Base-by-base conservation (phyloP, 352 stramenopile species). In the Phytopythium kandeliae region DNA sequence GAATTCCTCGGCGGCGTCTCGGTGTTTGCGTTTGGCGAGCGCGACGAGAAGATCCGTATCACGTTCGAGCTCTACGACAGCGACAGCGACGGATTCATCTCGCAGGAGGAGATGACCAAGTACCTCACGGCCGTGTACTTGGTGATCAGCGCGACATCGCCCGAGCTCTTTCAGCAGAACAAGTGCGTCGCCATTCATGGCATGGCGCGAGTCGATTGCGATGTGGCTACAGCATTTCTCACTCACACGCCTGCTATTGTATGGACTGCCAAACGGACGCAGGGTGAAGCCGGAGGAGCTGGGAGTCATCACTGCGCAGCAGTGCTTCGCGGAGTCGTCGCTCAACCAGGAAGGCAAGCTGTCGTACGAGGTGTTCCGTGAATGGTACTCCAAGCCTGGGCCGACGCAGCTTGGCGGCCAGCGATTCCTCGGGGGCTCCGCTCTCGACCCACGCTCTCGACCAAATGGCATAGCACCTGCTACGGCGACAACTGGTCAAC, bases 1-100 rank as follows among this genome's bases (percentile, higher is more conserved):
- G 81, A 89, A 45, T 94, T 96, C 41, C 60, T 95, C 1, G 80
- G 78, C 11, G 86, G 85, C 16, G 60, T 96, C 6, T 92, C 82
- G 7, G 78, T 95, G 31, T 89, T 96, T 43, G 78, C 76, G 4
- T 80, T 67, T 22, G 86, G 86, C 22, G 79, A 92, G 21, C 77
- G 78, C 15, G 80, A 93, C 34, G 80, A 96, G 51, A 94, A 94
- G 58, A 89, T 95, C 45, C 72, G 67, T 4, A 62, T 83, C 17
- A 90, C 74, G 21, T 96, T 96, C 58, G 79, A 93, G 42, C 68
- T 96, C 11, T 96, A 90, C 58, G 87, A 96, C 28, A 61, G 63
- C 44, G 85, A 96, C 59, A 71, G 69, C 33, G 85, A 96, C 57
- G 86, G 83, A 8, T 89, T 78, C 64, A 92, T 96, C 52, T 78